Conservation (phyloP, 139 green algal genomes). For the Spirogloea muscicola region DNA sequence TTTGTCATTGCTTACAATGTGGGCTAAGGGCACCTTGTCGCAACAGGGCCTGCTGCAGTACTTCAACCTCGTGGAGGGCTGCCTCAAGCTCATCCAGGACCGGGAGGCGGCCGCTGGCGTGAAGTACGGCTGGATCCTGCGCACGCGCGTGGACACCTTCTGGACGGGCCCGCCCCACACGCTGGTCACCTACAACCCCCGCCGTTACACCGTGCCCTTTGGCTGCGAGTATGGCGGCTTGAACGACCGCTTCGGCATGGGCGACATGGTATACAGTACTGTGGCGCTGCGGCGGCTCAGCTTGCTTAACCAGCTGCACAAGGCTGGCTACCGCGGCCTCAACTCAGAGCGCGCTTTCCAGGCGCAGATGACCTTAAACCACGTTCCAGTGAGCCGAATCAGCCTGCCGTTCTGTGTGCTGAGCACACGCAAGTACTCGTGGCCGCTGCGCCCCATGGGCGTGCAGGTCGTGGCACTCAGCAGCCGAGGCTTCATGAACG, state of each 20-base stretch:
- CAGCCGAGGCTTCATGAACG: slow-evolving; percentile 13
- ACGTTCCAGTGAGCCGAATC: slow-evolving; percentile 7
- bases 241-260: slow-evolving; percentile 43
- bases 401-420: slow-evolving; percentile 40
- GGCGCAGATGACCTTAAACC: slow-evolving; percentile 12
- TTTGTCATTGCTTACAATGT: too few relatives aligned
- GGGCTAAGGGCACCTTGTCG: too few relatives aligned
- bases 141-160: slow-evolving; percentile 37
- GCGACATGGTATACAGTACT: slow-evolving; percentile 2
- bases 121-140: slow-evolving; percentile 32
- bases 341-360: slow-evolving; percentile 28
- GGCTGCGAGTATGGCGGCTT: slow-evolving; percentile 33
- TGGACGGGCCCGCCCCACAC: slow-evolving; percentile 26
- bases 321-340: background rate
- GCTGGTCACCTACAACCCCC: slow-evolving; percentile 1
- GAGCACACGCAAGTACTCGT: slow-evolving; percentile 10
- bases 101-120: background rate
- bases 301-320: slow-evolving; percentile 15
- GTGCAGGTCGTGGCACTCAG: slow-evolving; percentile 3
- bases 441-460: background rate
- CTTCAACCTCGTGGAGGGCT: slow-evolving; percentile 33
- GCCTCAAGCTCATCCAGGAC: background rate
- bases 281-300: slow-evolving; percentile 9
- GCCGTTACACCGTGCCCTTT: slow-evolving; percentile 12
- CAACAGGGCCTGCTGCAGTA: slow-evolving; percentile 45